Percentiles rank a stretch among this genome's conserved stretches.
phyloP scores from a whole-genome alignment of 306 rosid species.

The Arachis hypogaea region DNA sequence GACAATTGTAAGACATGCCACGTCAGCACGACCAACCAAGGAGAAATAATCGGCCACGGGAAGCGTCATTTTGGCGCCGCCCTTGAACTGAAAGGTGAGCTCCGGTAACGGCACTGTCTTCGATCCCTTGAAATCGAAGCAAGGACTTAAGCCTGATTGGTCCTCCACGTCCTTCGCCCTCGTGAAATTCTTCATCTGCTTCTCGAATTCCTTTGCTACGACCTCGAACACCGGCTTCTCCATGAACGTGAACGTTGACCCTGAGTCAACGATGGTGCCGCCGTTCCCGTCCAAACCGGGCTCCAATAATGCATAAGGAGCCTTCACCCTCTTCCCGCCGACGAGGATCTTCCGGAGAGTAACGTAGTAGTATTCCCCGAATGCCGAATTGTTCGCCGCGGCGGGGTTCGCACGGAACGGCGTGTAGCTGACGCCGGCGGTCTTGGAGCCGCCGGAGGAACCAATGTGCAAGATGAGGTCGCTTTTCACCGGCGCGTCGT shows the following conservation, averaged over 20 bases:
- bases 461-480: slow-evolving; percentile 58
- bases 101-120: slow-evolving; percentile 54
- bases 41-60: slow-evolving; percentile 70
- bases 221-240: slow-evolving; percentile 58
- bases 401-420: slow-evolving; percentile 66
- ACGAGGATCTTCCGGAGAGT: slow-evolving; percentile 59
- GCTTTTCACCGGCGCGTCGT: slow-evolving; percentile 63
- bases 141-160: slow-evolving; percentile 65
- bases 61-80: slow-evolving; percentile 77
- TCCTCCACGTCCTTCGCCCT: slow-evolving; percentile 63
- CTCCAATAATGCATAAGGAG: slow-evolving; percentile 52
- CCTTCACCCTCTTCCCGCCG: slow-evolving; percentile 56
- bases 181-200: slow-evolving; percentile 59
- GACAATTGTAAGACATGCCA: slow-evolving; percentile 65
- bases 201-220: slow-evolving; percentile 56
- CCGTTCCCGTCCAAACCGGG: slow-evolving; percentile 69
- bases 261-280: slow-evolving; percentile 86
- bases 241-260: slow-evolving; percentile 80
- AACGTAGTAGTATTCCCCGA: slow-evolving; percentile 66
- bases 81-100: slow-evolving; percentile 68
- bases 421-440: slow-evolving; percentile 55
- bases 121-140: slow-evolving; percentile 54
- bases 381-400: slow-evolving; percentile 41
- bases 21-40: slow-evolving; percentile 40
- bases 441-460: slow-evolving; percentile 44